Evolutionary conservation across 1,284 basidiomycete genomes (phyloP).

Genomic region (Sanghuangporus weigelae): DNA sequence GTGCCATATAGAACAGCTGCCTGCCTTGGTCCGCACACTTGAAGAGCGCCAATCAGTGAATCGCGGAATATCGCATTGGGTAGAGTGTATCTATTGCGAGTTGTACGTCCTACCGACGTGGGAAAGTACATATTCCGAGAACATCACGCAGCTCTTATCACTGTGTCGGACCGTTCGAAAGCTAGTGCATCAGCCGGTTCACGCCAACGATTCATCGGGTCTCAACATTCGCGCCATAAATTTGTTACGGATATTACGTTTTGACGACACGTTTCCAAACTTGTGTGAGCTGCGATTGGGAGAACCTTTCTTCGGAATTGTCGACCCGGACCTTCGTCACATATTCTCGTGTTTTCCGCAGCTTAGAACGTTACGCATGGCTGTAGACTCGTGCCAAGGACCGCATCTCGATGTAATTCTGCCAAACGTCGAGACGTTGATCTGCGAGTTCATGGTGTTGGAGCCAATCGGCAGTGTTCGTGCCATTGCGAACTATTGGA

Average conservation of each 20-base stretch:
- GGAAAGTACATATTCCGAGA: background rate
- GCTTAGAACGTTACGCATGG: constrained; percentile 3
- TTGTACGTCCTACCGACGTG: constrained; percentile 2
- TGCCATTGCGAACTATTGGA: background rate
- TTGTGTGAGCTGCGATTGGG: background rate
- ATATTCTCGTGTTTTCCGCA: background rate
- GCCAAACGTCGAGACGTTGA: constrained; percentile 2
- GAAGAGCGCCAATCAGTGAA: background rate
- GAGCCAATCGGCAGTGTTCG: background rate
- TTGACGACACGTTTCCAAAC: background rate
- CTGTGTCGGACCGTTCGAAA: background rate
- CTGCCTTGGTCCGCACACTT: constrained; percentile 1
- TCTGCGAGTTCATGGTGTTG: background rate
- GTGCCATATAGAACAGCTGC: constrained; percentile 6
- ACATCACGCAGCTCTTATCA: background rate
- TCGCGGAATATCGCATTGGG: background rate
- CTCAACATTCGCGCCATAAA: background rate
- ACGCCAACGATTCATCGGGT: background rate
- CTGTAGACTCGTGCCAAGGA: background rate
- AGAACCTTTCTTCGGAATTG: too few relatives aligned
- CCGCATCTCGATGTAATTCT: background rate
- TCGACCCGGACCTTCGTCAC: too few relatives aligned
- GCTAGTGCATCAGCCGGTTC: background rate
- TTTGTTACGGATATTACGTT: background rate
- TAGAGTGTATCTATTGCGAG: constrained; percentile 1